A percentile compares a stretch with the other conserved stretches of the same genome.
Evolutionary conservation across 495 filamentous ascomycete genomes (phyloP).

Genomic region (Corynascus novoguineensis): DNA sequence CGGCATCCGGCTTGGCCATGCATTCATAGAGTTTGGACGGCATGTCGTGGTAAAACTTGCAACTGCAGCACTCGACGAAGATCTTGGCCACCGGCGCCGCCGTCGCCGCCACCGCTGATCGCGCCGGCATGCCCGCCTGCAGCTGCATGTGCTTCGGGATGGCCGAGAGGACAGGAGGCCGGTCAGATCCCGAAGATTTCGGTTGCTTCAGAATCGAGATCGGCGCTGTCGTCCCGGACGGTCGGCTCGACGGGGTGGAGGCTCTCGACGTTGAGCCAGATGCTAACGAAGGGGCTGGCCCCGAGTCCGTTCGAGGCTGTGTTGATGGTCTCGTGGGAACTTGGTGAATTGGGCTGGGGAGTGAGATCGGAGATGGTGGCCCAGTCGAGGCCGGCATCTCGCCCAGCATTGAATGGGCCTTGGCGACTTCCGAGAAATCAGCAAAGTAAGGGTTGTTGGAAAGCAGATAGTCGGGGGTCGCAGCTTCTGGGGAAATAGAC

Average conservation of each 20-base stretch:
- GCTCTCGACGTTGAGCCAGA: constrained; percentile 1
- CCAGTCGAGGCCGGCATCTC: not conserved
- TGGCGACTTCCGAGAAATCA: constrained; percentile 6
- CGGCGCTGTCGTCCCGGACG: constrained; percentile 12
- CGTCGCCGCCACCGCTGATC: constrained; percentile 9
- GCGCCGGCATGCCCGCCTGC: constrained; percentile 16
- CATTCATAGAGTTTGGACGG: constrained; percentile 69
- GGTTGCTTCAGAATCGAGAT: constrained; percentile 32
- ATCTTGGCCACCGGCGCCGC: constrained; percentile 58
- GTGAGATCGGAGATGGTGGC: constrained; percentile 4
- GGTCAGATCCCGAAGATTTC: constrained; percentile 14
- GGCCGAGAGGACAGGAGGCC: constrained; percentile 19
- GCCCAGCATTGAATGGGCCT: not conserved
- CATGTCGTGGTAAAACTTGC: constrained; percentile 77
- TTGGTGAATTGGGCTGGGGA: constrained; percentile 8
- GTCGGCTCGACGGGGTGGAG: not conserved
- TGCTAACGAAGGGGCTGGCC: not conserved
- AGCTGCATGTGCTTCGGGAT: constrained; percentile 33
- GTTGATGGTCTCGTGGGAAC: not conserved
- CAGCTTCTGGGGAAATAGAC: not conserved
- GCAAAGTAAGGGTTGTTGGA: constrained; percentile 12
- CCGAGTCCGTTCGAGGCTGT: constrained; percentile 14
- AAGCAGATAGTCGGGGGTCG: not conserved
- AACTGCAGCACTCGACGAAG: constrained; percentile 75
- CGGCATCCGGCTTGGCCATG: constrained; percentile 59